These are phyloP conservation scores for Vigna reflexopilosa DNA, from an alignment of 306 rosid species.

Conservation along the genomic window DNA sequence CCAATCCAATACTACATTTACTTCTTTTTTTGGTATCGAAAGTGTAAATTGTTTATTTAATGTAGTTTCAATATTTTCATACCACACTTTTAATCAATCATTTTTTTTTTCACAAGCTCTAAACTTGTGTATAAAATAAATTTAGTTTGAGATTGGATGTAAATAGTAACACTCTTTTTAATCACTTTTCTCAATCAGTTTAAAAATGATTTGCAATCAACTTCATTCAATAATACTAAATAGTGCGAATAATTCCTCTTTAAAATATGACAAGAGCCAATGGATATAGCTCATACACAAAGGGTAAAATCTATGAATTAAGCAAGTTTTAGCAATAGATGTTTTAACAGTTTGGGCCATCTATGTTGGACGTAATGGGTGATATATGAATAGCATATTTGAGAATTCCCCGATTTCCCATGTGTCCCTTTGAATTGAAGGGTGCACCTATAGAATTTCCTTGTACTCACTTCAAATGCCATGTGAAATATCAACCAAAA, in stretches of 20 bases:
- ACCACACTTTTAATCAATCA: no score
- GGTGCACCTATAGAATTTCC: conserved; percentile 2
- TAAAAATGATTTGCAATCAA: neutral
- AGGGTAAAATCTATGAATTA: conserved; percentile 21
- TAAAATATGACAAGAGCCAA: neutral
- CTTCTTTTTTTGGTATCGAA: no score
- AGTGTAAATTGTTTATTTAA: no score
- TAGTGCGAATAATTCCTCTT: neutral
- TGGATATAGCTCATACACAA: neutral
- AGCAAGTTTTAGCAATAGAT: neutral
- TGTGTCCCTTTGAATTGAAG: conserved; percentile 3
- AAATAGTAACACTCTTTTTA: no score
- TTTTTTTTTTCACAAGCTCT: no score
- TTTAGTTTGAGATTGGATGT: no score
- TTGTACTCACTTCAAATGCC: neutral
- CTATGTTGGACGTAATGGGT: neutral
- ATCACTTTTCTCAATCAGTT: neutral
- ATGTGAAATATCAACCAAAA: conserved; percentile 6
- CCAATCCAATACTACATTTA: no score
- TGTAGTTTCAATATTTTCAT: no score
- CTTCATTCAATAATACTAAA: neutral
- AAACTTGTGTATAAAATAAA: no score
- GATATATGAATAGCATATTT: neutral
- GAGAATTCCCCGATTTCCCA: neutral
- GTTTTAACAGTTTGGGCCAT: conserved; percentile 25